Conservation (phyloP, 2,329 filamentous ascomycete genomes). For the Pseudogymnoascus sp. region DNA sequence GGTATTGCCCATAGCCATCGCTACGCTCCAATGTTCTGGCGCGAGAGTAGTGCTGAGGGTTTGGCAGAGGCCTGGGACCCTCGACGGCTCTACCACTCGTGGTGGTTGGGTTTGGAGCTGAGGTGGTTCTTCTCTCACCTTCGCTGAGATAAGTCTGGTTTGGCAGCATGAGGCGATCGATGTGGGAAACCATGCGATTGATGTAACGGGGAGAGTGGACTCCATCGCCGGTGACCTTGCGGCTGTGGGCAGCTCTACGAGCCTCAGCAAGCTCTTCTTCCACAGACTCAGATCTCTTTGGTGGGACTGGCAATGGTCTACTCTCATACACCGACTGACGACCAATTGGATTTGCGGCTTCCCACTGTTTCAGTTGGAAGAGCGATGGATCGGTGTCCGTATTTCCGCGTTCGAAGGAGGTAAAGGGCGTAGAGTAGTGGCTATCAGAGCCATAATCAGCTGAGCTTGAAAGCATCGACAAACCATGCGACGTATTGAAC, state of each 20-base stretch:
- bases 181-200: constrained; percentile 49
- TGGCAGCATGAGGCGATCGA: constrained; percentile 47
- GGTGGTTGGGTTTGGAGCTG: constrained; percentile 24
- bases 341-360: neutral
- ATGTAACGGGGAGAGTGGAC: constrained; percentile 39
- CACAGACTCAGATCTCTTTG: constrained; percentile 23
- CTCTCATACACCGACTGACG: constrained; percentile 15
- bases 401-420: neutral
- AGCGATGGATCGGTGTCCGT: neutral
- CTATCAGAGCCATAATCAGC: neutral
- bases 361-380: neutral
- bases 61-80: neutral
- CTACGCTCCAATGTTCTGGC: neutral
- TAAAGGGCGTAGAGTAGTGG: neutral
- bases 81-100: neutral
- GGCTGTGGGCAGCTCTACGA: constrained; percentile 22
- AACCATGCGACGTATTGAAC: constrained; percentile 48
- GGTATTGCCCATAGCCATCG: constrained; percentile 4
- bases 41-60: neutral
- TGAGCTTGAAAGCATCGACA: constrained; percentile 1
- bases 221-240: constrained; percentile 19
- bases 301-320: constrained; percentile 25
- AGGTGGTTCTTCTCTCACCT: constrained; percentile 12
- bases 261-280: constrained; percentile 24
- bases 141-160: constrained; percentile 11